These are phyloP conservation scores for Afroboletus lepidellus DNA, from an alignment of 1,284 basidiomycete species.

Conservation along the genomic window DNA sequence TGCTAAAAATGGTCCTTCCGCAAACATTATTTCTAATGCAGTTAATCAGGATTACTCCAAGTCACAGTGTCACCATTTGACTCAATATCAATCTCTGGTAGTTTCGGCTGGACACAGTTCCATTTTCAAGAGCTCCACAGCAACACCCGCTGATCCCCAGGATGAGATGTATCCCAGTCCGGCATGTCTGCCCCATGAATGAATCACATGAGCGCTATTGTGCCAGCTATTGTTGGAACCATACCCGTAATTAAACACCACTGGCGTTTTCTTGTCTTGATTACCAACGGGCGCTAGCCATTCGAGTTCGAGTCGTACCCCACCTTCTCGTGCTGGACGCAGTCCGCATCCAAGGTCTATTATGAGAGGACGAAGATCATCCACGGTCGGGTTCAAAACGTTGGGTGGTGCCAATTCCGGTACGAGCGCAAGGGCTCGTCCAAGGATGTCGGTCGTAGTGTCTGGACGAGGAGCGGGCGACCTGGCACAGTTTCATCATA, in stretches of 20 bases:
- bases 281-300: conserved; percentile 32
- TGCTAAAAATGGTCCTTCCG: too few relatives aligned
- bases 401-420: conserved; percentile 66
- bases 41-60: too few relatives aligned
- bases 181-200: conserved; percentile 36
- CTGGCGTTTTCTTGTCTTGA: conserved; percentile 33
- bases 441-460: conserved; percentile 57
- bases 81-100: too few relatives aligned
- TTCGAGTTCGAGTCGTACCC: conserved; percentile 64
- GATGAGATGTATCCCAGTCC: conserved; percentile 67
- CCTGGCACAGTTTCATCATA: conserved; percentile 28
- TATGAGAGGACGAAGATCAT: conserved; percentile 58
- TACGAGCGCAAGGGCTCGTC: conserved; percentile 52
- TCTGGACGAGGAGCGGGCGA: conserved; percentile 56
- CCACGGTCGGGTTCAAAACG: conserved; percentile 48
- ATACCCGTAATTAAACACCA: conserved; percentile 56
- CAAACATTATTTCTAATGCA: too few relatives aligned
- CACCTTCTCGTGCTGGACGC: conserved; percentile 62
- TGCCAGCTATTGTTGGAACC: background rate
- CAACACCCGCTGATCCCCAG: conserved; percentile 64
- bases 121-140: conserved; percentile 47
- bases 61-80: too few relatives aligned
- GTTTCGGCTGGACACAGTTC: too few relatives aligned
- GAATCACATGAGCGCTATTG: background rate
- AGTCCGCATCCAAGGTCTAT: conserved; percentile 68